Conservation (phyloP, 495 filamentous ascomycete species). For the Saxispiralis lemnorum region DNA sequence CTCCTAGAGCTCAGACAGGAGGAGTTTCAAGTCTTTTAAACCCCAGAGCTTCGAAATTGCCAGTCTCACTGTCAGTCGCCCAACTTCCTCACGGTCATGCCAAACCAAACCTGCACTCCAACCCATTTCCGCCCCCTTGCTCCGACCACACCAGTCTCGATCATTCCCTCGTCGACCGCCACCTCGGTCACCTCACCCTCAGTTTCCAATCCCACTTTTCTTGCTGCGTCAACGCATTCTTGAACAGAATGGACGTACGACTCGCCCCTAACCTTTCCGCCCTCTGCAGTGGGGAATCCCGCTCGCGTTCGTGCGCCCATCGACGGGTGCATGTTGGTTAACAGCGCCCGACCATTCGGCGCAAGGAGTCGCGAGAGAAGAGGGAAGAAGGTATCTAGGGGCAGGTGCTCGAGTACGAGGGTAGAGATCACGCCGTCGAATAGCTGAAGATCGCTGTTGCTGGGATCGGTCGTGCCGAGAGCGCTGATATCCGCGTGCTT, state of each 20-base stretch:
- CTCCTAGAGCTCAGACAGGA: no score
- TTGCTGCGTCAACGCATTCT: slow-evolving; percentile 39
- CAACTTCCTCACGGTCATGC: slow-evolving; percentile 35
- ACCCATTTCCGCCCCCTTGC: slow-evolving; percentile 50
- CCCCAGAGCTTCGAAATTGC: no score
- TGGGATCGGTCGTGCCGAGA: no score
- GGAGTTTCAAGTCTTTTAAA: no score
- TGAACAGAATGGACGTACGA: slow-evolving; percentile 41
- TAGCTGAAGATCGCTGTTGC: no score
- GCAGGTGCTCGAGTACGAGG: slow-evolving; percentile 53
- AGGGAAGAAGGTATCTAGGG: slow-evolving; percentile 40
- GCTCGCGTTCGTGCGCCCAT: slow-evolving; percentile 50
- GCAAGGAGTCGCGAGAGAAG: slow-evolving; percentile 29
- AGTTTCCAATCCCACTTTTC: slow-evolving; percentile 34
- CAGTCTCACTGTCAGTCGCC: no score
- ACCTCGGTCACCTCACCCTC: slow-evolving; percentile 29
- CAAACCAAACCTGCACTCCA: slow-evolving; percentile 50
- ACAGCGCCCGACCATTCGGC: slow-evolving; percentile 35
- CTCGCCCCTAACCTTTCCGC: slow-evolving; percentile 42
- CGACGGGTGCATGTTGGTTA: slow-evolving; percentile 60
- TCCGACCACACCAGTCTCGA: slow-evolving; percentile 29
- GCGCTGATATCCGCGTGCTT: not conserved
- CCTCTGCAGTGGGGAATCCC: slow-evolving; percentile 40
- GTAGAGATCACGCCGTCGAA: slow-evolving; percentile 39
- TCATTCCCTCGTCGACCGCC: slow-evolving; percentile 33